Base-by-base conservation (phyloP, 2,329 filamentous ascomycete species). In the Monilinia laxa region DNA sequence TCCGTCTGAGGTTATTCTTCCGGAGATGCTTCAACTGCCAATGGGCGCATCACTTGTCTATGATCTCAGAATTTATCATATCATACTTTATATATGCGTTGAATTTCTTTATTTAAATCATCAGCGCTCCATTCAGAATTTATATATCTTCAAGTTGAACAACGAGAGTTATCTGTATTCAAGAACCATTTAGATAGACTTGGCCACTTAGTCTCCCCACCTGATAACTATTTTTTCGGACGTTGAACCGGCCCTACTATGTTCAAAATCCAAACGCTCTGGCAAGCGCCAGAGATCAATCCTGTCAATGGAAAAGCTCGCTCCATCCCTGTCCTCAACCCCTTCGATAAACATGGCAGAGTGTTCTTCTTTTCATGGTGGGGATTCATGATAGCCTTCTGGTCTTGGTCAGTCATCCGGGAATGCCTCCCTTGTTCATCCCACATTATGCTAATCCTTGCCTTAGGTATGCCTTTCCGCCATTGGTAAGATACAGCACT, bases 321-420 rank as follows among this genome's bases (percentile, higher is more conserved):
- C 68, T 90, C 90, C 0, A 86, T 97, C 57, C 93, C 93, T 0
- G 77, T 91, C 28, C 80, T 97, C 69, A 96, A 96, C 77, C 85
- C 89, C 0, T 76, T 93, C 73, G 84, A 96, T 77, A 81, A 87
- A 72, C 93, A 97, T 81, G 93, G 92, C 49, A 85, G 92, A 9
- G 92, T 95, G 0, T 96, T 96, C 79, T 92, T 93, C 81, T 96
- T 96, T 80, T 90, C 90, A 1, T 95, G 91, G 87, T 84, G 93
- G 58, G 91, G 91, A 2, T 95, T 95, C 78, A 88, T 95, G 84
- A 85, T 94, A 64, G 90, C 91, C 10, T 97, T 96, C 79, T 91
- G 92, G 84, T 93, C 91, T 14, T 97, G 90, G 90, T 96, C 94
- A 67, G 67, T 66, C 35, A 25, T 47, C n/a, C 80, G 3, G n/a